Conservation (phyloP, 495 filamentous ascomycete genomes). For the Cercophora scortea region DNA sequence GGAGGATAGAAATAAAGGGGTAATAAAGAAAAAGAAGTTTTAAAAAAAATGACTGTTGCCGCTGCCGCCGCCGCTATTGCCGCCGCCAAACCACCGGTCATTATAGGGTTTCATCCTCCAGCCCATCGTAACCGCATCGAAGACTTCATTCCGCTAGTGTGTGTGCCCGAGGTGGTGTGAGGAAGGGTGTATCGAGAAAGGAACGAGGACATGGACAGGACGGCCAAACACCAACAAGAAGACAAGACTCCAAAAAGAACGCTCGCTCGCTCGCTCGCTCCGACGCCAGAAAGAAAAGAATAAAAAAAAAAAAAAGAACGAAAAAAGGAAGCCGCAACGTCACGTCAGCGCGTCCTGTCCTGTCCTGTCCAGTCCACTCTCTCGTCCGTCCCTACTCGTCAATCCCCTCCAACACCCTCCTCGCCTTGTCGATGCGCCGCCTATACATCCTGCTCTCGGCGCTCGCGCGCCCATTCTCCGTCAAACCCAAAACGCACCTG, state of each 20-base stretch:
- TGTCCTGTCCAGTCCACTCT: not conserved
- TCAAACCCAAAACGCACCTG: slow-evolving; percentile 59
- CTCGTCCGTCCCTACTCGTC: not conserved
- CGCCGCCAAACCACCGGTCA: not conserved
- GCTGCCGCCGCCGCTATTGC: not conserved
- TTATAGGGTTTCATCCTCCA: not conserved
- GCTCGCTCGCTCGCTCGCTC: not conserved
- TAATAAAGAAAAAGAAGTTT: not conserved
- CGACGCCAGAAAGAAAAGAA: not conserved
- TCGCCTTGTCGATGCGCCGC: slow-evolving; percentile 64
- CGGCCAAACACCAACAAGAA: not conserved
- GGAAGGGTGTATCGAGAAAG: not conserved
- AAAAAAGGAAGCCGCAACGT: not conserved
- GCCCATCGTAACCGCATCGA: not conserved
- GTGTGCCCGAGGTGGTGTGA: too few species aligned
- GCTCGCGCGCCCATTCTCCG: slow-evolving; percentile 50
- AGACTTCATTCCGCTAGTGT: not conserved
- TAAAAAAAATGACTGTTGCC: not conserved
- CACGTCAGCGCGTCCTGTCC: not conserved
- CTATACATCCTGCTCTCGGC: slow-evolving; percentile 57
- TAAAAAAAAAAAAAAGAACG: not conserved
- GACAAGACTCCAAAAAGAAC: not conserved
- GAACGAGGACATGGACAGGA: not conserved
- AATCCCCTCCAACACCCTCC: slow-evolving; percentile 58
- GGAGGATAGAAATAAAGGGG: not conserved